A percentile compares a stretch with the other conserved stretches of the same genome.
Conservation (phyloP, 768 basidiomycete genomes). For the Hypsizygus marmoreus region DNA sequence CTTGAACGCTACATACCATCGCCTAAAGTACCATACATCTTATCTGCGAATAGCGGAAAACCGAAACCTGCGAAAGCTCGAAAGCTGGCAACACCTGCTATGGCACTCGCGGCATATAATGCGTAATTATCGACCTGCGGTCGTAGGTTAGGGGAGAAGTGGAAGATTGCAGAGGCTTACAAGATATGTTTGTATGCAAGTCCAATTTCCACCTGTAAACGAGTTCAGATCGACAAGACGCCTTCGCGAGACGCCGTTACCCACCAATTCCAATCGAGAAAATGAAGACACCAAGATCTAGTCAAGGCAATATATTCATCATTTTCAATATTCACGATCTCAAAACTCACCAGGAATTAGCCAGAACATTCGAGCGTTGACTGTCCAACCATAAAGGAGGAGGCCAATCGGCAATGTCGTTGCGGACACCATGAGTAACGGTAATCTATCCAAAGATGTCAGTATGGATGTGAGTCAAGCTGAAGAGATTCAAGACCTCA, state of each 20-base stretch:
- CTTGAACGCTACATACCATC: constrained; percentile 29
- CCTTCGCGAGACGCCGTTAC: constrained; percentile 15
- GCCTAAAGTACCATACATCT: constrained; percentile 55
- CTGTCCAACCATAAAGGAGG: constrained; percentile 65
- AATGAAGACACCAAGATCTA: constrained; percentile 44
- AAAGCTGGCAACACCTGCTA: constrained; percentile 58
- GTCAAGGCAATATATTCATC: constrained; percentile 1
- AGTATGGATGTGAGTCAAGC: neutral
- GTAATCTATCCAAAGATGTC: constrained; percentile 22
- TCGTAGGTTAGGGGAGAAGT: constrained; percentile 24
- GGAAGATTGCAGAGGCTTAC: constrained; percentile 28
- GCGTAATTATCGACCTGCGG: constrained; percentile 88
- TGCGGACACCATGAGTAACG: constrained; percentile 48
- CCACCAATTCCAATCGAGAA: constrained; percentile 50
- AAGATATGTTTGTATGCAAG: constrained; percentile 59
- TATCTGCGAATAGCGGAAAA: constrained; percentile 65
- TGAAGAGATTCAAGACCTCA: constrained; percentile 32
- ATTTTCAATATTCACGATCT: neutral
- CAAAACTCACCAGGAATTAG: constrained; percentile 51
- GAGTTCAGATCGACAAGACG: neutral
- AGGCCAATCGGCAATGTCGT: constrained; percentile 60
- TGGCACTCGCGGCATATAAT: constrained; percentile 61
- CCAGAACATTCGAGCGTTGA: constrained; percentile 54
- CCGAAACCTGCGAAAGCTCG: constrained; percentile 61
- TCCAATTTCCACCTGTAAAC: constrained; percentile 35